Base-by-base conservation (phyloP, 1,284 basidiomycete species). In the Trametes versicolor region DNA sequence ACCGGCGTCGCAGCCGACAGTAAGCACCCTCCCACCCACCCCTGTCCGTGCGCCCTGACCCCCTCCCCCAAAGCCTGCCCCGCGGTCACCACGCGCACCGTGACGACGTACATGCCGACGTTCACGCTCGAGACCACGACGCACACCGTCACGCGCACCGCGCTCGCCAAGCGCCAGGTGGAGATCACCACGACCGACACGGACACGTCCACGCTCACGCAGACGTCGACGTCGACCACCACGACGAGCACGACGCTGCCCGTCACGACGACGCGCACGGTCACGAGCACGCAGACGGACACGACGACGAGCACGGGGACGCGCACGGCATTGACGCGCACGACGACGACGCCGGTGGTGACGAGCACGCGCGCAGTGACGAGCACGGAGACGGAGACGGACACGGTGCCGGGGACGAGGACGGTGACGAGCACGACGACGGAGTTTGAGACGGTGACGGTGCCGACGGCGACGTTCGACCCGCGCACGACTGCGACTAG, bases 401-500 rank as follows among this genome's bases (percentile, higher is more conserved):
- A 36, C 21, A 48, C 51, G 2, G 51, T 6, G 17, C 53, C 59
- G 21, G 23, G 51, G 29, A 53, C 59, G n/a, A 51, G 59, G 27
- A 62, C 60, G 19, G 8, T 51, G 34, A 62, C 60, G 41, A 37
- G 41, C 15, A 50, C 48, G 9, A 34, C 45, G n/a, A 62, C 59
- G 23, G 48, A 29, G 52, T 49, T 50, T 13, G 45, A 25, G 21
- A 62, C 60, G 9, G 37, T 47, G 1, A 60, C 59, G 2, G 60
- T 62, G 1, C 60, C 60, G 10, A 56, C 53, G 4, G 29, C 32
- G 2, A 62, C 60, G 0, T 56, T 56, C 53, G 60, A 62, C 53
- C 60, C 60, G 4, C 32, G 60, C 1, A 62, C 60, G 7, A 62
- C 60, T 13, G 60, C 60, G 23, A 62, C 60, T 1, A 39, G 59